phyloP scores from a whole-genome alignment of 768 basidiomycete genomes.

The Russula emetica region DNA sequence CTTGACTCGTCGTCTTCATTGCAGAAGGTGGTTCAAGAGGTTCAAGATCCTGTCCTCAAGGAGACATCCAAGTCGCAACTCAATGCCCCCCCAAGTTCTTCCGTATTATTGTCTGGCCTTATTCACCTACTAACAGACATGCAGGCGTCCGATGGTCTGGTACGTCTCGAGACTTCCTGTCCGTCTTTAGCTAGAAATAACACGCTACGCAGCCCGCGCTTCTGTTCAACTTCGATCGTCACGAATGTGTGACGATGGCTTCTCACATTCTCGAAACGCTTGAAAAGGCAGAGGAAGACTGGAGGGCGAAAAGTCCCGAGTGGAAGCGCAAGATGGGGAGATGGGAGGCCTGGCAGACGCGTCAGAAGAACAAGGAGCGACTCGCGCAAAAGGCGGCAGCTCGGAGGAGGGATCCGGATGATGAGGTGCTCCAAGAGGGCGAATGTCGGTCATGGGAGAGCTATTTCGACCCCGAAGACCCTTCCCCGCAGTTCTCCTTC shows the following conservation, averaged over 20 bases:
- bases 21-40: slow-evolving; percentile 38
- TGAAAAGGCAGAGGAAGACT: slow-evolving; percentile 43
- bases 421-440: slow-evolving; percentile 28
- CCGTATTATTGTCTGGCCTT: slow-evolving; percentile 42
- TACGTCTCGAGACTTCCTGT: slow-evolving; percentile 34
- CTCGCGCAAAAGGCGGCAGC: slow-evolving; percentile 41
- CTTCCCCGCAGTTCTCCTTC: slow-evolving; percentile 58
- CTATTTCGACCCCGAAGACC: slow-evolving; percentile 54
- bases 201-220: slow-evolving; percentile 50
- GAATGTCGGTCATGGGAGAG: slow-evolving; percentile 43
- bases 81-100: slow-evolving; percentile 35
- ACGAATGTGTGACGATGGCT: slow-evolving; percentile 54
- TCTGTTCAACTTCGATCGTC: slow-evolving; percentile 62
- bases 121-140: slow-evolving; percentile 55
- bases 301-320: slow-evolving; percentile 43
- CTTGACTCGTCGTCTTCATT: slow-evolving; percentile 36
- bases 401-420: slow-evolving; percentile 37
- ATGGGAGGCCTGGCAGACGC: slow-evolving; percentile 48
- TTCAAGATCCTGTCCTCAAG: slow-evolving; percentile 41
- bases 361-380: slow-evolving; percentile 47
- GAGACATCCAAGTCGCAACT: slow-evolving; percentile 29
- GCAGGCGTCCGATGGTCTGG: slow-evolving; percentile 49
- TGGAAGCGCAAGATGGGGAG: slow-evolving; percentile 50
- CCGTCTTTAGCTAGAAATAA: background rate
- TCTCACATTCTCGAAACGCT: slow-evolving; percentile 38